Evolutionary conservation across 192 early-diverging fungal genomes (phyloP).

Genomic region (Coemansia sp.): DNA sequence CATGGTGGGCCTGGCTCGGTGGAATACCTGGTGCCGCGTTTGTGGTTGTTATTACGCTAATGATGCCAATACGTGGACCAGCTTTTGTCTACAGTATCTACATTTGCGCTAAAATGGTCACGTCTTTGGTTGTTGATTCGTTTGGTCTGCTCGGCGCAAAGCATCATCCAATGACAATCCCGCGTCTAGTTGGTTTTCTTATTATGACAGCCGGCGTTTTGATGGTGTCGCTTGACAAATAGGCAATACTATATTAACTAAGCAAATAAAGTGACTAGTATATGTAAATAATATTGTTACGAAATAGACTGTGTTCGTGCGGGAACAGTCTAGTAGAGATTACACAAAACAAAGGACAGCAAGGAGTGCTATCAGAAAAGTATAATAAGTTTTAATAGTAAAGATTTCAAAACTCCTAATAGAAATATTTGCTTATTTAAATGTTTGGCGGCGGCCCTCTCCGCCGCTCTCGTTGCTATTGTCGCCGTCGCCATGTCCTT

Average conservation of each 20-base stretch:
- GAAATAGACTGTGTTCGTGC: no score
- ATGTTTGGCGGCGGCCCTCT: no score
- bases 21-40: neutral
- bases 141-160: constrained; percentile 5
- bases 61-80: constrained; percentile 1
- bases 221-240: constrained; percentile 4
- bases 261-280: no score
- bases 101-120: constrained; percentile 5
- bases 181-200: neutral
- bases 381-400: no score
- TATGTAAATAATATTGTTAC: no score
- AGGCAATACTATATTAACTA: neutral
- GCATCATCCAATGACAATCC: neutral
- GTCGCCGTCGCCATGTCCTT: no score
- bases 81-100: constrained; percentile 4
- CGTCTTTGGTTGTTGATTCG: neutral
- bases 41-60: constrained; percentile 1
- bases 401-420: no score
- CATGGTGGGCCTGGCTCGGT: constrained; percentile 3
- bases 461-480: no score
- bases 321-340: no score
- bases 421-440: no score
- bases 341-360: no score
- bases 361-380: no score
- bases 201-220: constrained; percentile 4